Conservation (phyloP, 2,329 filamentous ascomycete genomes). For the Aspergillus viridinutans region DNA sequence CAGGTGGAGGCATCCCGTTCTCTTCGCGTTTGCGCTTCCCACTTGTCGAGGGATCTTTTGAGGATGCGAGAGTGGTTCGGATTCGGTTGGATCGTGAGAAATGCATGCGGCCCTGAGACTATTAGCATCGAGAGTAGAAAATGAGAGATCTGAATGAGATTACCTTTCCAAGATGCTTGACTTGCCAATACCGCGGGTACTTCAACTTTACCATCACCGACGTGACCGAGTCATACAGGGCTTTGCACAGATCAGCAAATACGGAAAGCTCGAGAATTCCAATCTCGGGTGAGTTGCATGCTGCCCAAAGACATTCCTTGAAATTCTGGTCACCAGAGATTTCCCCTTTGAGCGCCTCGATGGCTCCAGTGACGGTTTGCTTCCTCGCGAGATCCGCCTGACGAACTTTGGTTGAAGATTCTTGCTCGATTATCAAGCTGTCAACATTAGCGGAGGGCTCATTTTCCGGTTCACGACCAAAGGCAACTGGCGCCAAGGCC, state of each 20-base stretch:
- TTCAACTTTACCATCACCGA: conserved; percentile 48
- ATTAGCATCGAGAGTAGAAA: neutral
- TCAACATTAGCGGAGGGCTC: conserved; percentile 31
- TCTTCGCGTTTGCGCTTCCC: conserved; percentile 41
- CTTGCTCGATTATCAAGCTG: conserved; percentile 56
- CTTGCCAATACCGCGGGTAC: conserved; percentile 56
- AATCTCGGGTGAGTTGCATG: conserved; percentile 49
- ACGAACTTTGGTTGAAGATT: conserved; percentile 48
- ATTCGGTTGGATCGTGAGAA: conserved; percentile 39
- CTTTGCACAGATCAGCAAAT: conserved; percentile 54
- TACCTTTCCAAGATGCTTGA: conserved; percentile 51
- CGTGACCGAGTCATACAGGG: conserved; percentile 53
- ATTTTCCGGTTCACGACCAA: conserved; percentile 45
- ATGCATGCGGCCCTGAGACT: conserved; percentile 37
- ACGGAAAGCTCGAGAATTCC: conserved; percentile 53
- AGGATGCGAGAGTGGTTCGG: conserved; percentile 33
- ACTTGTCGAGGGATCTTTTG: conserved; percentile 21
- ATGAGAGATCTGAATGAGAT: conserved; percentile 5
- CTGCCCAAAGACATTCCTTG: conserved; percentile 53
- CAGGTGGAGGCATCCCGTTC: conserved; percentile 30
- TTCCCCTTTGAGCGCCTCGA: conserved; percentile 53
- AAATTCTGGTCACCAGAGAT: conserved; percentile 48
- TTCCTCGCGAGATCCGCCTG: conserved; percentile 52
- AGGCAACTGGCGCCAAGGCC: conserved; percentile 55
- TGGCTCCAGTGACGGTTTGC: conserved; percentile 55